phyloP scores from a whole-genome alignment of 2,329 filamentous ascomycete species.

The Neopestalotiopsis rosae region DNA sequence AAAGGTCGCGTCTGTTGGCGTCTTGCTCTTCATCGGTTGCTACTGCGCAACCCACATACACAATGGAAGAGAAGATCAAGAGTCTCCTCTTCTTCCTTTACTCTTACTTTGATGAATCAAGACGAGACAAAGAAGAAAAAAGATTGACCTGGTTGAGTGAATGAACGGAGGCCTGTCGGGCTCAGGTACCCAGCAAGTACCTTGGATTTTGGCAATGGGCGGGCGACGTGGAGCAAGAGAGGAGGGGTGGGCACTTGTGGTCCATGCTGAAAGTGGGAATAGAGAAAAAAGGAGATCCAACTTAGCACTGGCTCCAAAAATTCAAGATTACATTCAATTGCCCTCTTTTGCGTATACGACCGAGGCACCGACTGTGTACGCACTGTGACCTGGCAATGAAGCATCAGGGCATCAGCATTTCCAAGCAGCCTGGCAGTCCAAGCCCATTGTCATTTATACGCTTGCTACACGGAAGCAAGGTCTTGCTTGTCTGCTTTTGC shows the following conservation, averaged over 20 bases:
- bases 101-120: neutral
- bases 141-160: neutral
- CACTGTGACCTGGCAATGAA: neutral
- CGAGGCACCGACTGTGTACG: neutral
- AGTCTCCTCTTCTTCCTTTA: too few relatives aligned
- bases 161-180: neutral
- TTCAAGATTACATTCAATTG: neutral
- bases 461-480: too few relatives aligned
- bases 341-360: neutral
- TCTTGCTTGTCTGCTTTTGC: too few relatives aligned
- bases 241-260: neutral
- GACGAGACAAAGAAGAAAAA: neutral
- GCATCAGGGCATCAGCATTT: neutral
- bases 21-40: too few relatives aligned
- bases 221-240: neutral
- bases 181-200: neutral
- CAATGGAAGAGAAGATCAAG: too few relatives aligned
- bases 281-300: neutral
- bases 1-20: too few relatives aligned
- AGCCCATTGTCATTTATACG: too few relatives aligned
- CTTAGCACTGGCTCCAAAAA: constrained; percentile 1
- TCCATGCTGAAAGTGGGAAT: constrained; percentile 3
- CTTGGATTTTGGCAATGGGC: neutral
- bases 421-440: neutral
- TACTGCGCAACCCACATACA: too few relatives aligned